Evolutionary conservation across 805 yeast genomes (phyloP), one percentile per base, ranked within the genome.

Genomic region (Kodamaea jinghongensis): DNA sequence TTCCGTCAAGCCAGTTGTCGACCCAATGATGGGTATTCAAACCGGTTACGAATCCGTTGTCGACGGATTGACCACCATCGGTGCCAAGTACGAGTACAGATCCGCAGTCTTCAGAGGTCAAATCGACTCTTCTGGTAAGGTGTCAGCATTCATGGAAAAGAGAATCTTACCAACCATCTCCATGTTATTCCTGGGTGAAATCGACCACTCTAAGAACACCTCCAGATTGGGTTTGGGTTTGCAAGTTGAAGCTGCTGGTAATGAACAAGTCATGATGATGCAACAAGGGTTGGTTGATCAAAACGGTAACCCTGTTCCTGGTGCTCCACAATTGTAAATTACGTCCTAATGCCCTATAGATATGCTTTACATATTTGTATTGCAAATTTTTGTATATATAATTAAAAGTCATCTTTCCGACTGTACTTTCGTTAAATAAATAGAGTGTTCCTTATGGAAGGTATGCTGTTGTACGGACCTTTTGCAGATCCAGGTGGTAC

Each of bases 71-170:
- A 90, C 99, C 54, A 86, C 96, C 45, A 62, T 91, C 42, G 99
- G 97, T 69, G 96, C 96, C 56, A 93, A 91, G 71, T 91, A 91
- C 69, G 98, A 93, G 73, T 93, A 88, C 78, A 88, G 97, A 73
- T 95, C 88, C 69, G 83, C 95, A 43, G 83, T 88, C 39, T 89
- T 89, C 79, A 82, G 99, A 70, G 96, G 97, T 59, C 95, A 90
- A 67, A 60, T 93, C 46, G 96, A 89, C 70, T 80, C 95, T 37
- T 73, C 76, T 45, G 99, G 99, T 68, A 88, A 86, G 70, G 95
- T 91, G 39, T 76, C 86, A 41, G 86, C 89, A 55, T 81, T 89
- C 74, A 73, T 93, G 63, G 99, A 93, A 73, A 88, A 89, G 73
- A 83, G 96, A 64, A 81, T 93, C 39, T 75, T 90, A 56, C 98